Conservation (phyloP, 306 rosid species). For the Cucurbita ficifolia region DNA sequence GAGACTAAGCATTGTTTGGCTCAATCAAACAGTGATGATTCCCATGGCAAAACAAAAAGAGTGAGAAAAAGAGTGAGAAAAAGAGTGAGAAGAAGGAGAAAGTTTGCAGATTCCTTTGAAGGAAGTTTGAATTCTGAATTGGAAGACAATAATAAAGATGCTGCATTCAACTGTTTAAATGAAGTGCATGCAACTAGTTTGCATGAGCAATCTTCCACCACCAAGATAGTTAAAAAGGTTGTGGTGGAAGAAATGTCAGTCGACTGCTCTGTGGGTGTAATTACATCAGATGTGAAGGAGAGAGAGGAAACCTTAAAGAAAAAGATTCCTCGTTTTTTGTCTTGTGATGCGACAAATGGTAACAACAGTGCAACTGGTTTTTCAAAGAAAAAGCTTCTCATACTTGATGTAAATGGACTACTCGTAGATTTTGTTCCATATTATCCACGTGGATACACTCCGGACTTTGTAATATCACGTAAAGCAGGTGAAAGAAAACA, state of each 20-base stretch:
- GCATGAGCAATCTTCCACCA: background rate
- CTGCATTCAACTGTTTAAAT: background rate
- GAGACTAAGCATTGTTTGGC: background rate
- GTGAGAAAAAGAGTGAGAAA: background rate
- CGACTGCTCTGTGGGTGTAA: background rate
- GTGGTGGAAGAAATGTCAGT: background rate
- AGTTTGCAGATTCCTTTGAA: constrained; percentile 1
- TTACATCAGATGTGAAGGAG: background rate
- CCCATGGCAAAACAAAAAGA: background rate
- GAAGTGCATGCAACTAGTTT: background rate
- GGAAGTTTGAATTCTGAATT: background rate
- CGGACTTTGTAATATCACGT: constrained; percentile 20
- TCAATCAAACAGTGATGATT: background rate
- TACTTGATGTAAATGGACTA: constrained; percentile 81
- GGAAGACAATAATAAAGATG: background rate
- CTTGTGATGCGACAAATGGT: background rate
- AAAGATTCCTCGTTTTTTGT: background rate
- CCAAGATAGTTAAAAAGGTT: background rate
- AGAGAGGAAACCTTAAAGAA: background rate
- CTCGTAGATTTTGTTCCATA: constrained; percentile 53
- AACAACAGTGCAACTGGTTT: constrained; percentile 4
- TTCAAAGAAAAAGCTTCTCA: constrained; percentile 65
- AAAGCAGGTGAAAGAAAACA: constrained; percentile 39
- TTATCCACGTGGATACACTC: constrained; percentile 13
- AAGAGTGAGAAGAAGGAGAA: background rate